A percentile compares a stretch with the other conserved stretches of the same genome.
phyloP scores from a whole-genome alignment of 352 stramenopile genomes.

The Phytophthora citrophthora region DNA sequence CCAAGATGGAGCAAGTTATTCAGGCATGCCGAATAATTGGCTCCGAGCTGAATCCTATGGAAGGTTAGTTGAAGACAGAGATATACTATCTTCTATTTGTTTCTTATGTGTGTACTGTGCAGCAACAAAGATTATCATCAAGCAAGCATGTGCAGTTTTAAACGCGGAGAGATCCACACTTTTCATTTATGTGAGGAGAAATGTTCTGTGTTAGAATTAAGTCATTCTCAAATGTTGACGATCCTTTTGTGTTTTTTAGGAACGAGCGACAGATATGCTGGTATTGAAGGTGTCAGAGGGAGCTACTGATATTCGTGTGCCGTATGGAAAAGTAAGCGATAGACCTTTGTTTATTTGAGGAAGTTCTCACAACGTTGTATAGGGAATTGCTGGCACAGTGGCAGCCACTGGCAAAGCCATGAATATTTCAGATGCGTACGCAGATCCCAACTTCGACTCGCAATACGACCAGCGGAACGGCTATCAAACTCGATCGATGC shows the following conservation, averaged over 20 bases:
- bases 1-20: conserved; percentile 80
- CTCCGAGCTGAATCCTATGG: conserved; percentile 72
- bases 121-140: conserved; percentile 89
- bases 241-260: conserved; percentile 36
- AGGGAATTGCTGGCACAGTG: conserved; percentile 91
- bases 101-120: not conserved
- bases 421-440: conserved; percentile 94
- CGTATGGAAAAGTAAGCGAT: conserved; percentile 68
- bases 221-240: not conserved
- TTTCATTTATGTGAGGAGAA: conserved; percentile 83
- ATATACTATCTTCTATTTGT: no score
- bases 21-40: conserved; percentile 81
- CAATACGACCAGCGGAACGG: conserved; percentile 92
- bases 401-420: conserved; percentile 79
- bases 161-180: conserved; percentile 90
- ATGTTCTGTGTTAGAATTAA: not conserved
- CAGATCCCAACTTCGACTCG: conserved; percentile 93
- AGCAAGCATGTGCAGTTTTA: conserved; percentile 87
- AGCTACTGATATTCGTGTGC: conserved; percentile 85
- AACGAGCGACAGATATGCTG: conserved; percentile 77
- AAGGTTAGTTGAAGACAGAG: conserved; percentile 50
- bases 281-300: conserved; percentile 89
- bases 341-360: not conserved
- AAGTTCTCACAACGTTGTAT: not conserved
- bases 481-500: conserved; percentile 91